Percentiles rank a stretch among this genome's conserved stretches.
phyloP scores from a whole-genome alignment of 2,329 filamentous ascomycete genomes.

The Alternaria triticina region DNA sequence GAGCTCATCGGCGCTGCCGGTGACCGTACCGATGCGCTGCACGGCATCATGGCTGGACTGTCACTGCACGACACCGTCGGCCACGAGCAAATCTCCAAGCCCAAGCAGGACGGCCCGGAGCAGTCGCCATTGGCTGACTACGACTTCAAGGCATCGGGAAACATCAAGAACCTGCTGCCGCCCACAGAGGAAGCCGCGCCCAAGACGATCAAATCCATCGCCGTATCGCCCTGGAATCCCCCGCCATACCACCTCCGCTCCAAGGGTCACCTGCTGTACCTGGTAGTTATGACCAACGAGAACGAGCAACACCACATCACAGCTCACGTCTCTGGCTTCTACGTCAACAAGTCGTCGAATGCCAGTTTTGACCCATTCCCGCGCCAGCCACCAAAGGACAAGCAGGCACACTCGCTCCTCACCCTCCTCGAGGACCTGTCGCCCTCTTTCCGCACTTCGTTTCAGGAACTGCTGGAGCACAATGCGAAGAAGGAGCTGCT shows the following conservation, averaged over 20 bases:
- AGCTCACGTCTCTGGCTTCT: constrained; percentile 92
- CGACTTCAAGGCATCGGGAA: constrained; percentile 73
- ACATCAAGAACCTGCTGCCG: constrained; percentile 75
- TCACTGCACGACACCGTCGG: constrained; percentile 86
- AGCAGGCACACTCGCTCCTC: constrained; percentile 84
- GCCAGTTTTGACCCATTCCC: constrained; percentile 93
- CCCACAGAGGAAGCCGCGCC: constrained; percentile 69
- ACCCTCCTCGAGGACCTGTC: constrained; percentile 80
- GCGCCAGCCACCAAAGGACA: constrained; percentile 76
- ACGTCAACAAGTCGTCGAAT: constrained; percentile 94
- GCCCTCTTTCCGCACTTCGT: constrained; percentile 78
- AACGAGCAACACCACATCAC: constrained; percentile 96
- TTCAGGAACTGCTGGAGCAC: constrained; percentile 79
- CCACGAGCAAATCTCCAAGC: constrained; percentile 42
- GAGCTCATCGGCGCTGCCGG: constrained; percentile 93
- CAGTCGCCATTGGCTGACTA: constrained; percentile 67
- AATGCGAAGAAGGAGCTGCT: constrained; percentile 87
- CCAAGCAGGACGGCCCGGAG: constrained; percentile 40
- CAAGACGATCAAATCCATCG: constrained; percentile 88
- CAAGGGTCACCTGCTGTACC: constrained; percentile 90
- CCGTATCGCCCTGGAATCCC: constrained; percentile 94
- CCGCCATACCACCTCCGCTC: constrained; percentile 90
- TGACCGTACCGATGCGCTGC: constrained; percentile 83
- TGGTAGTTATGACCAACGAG: constrained; percentile 88
- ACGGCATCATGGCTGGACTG: constrained; percentile 82